phyloP scores from a whole-genome alignment of 768 basidiomycete genomes.

The Lactarius pseudohatsudake region DNA sequence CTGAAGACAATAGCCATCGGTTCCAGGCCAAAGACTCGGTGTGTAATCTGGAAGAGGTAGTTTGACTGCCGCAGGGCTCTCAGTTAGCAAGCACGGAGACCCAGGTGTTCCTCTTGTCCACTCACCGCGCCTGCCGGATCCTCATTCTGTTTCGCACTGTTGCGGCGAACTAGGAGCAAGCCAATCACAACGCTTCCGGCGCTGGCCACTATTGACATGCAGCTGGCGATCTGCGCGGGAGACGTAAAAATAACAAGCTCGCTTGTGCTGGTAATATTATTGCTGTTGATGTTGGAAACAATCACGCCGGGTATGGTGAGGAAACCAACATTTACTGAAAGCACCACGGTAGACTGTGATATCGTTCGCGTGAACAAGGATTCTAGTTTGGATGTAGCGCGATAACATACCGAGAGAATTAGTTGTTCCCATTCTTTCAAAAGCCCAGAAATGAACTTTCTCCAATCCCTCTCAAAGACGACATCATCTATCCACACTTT shows the following conservation, averaged over 20 bases:
- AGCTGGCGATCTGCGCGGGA: constrained; percentile 41
- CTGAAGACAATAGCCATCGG: constrained; percentile 52
- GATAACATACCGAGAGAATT: not conserved
- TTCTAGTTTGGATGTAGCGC: not conserved
- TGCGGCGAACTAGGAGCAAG: constrained; percentile 46
- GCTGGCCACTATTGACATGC: constrained; percentile 47
- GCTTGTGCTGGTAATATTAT: not conserved
- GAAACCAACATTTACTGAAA: constrained; percentile 37
- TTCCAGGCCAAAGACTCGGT: not conserved
- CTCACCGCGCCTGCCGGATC: constrained; percentile 28
- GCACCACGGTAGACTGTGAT: constrained; percentile 36
- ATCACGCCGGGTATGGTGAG: constrained; percentile 36
- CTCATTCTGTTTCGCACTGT: constrained; percentile 38
- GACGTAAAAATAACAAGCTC: not conserved
- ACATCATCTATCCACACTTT: not conserved
- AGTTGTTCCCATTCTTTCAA: constrained; percentile 1
- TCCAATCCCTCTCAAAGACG: not conserved
- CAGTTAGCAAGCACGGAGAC: not conserved
- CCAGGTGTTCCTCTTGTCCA: not conserved
- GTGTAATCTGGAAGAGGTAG: constrained; percentile 26
- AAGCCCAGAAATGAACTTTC: not conserved
- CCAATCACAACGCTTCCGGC: constrained; percentile 49
- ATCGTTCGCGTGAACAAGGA: not conserved
- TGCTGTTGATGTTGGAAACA: not conserved
- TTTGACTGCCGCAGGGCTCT: constrained; percentile 20